Percentiles rank a stretch among this genome's conserved stretches.
Conservation (phyloP, 805 yeast species). For the Nakazawaea populi region DNA sequence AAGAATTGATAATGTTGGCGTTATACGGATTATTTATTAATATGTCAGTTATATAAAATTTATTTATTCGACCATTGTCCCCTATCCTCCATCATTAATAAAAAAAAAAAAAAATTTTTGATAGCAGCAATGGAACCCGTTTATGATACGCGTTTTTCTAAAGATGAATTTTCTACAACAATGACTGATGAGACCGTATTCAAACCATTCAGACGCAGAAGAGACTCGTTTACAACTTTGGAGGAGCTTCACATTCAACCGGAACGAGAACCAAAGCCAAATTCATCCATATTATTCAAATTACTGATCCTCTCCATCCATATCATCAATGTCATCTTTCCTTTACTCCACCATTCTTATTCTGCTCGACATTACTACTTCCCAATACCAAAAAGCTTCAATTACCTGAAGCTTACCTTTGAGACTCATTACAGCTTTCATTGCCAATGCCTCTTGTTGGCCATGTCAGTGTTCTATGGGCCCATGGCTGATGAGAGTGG, state of each 20-base stretch:
- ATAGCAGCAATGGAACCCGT: too few relatives aligned
- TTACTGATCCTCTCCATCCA: not conserved
- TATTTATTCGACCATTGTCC: too few relatives aligned
- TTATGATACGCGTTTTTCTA: too few relatives aligned
- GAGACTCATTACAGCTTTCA: not conserved
- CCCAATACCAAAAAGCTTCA: not conserved
- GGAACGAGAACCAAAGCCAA: not conserved
- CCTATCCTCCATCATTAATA: too few relatives aligned
- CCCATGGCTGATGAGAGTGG: not conserved
- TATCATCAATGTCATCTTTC: not conserved
- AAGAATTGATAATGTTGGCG: not conserved
- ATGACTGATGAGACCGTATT: not conserved
- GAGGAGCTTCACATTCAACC: not conserved
- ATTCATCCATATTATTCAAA: not conserved
- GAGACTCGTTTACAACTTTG: not conserved
- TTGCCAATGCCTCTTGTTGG: not conserved
- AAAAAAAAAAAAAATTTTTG: too few relatives aligned
- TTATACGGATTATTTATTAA: too few relatives aligned
- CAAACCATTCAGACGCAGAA: not conserved
- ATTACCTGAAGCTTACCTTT: not conserved
- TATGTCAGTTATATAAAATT: not conserved
- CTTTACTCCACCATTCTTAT: constrained; percentile 2
- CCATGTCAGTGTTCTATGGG: not conserved
- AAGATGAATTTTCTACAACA: not conserved
- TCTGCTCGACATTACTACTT: not conserved